These are phyloP conservation scores for Suillus occidentalis DNA, from an alignment of 768 basidiomycete genomes.

Conservation along the genomic window DNA sequence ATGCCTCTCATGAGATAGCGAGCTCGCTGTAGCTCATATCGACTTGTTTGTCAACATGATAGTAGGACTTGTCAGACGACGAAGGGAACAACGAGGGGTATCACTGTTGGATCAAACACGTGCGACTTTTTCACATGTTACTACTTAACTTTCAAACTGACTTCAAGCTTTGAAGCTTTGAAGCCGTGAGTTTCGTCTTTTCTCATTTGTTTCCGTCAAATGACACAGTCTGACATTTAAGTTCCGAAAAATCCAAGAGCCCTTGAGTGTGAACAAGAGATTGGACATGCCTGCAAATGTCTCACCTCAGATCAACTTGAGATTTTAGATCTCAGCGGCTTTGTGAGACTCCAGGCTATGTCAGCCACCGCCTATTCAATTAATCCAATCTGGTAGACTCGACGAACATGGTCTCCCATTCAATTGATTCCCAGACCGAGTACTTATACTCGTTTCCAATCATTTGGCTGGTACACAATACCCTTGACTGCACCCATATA, in stretches of 20 bases:
- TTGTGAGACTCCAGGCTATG: background rate
- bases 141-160: no score
- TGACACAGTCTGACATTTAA: background rate
- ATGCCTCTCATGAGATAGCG: background rate
- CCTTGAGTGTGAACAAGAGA: background rate
- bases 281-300: background rate
- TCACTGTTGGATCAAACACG: background rate
- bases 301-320: background rate
- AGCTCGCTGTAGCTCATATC: background rate
- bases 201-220: slow-evolving; percentile 3
- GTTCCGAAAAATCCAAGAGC: background rate
- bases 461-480: background rate
- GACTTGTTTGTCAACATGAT: no score
- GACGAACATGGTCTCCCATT: background rate
- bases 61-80: background rate
- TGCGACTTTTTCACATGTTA: background rate
- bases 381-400: background rate
- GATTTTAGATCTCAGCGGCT: slow-evolving; percentile 6
- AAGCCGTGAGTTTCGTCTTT: background rate
- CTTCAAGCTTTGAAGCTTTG: no score
- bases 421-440: slow-evolving; percentile 1
- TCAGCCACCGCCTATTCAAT: slow-evolving; percentile 1
- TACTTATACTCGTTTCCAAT: background rate
- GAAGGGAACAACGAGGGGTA: background rate
- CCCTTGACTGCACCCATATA: background rate